Evolutionary conservation across 148 eudicot species (phyloP), one percentile per base, ranked within the genome.

Genomic region (Amaranthus hypochondriacus): DNA sequence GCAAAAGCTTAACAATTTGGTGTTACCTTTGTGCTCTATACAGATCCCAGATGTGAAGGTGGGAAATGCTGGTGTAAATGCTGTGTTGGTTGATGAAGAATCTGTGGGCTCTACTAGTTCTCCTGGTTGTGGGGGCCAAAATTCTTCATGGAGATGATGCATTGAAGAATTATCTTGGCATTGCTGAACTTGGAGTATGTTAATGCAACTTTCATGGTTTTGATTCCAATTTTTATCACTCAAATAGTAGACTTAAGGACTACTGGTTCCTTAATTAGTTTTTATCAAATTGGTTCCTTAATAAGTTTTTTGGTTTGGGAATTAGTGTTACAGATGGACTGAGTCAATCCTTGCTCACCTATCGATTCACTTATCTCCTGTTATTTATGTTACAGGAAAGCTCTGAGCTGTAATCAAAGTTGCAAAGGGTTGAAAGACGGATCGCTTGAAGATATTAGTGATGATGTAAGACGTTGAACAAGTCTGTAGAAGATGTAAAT

Each of bases 21-120:
- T 54, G 44, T 5, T 9, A 48, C 48, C 12, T 61, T 7, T 68
- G 55, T 47, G 43, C 56, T 69, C 60, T 68, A 48, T 76, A 78
- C 84, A 92, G 97, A 86, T 93, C 76, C 98, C 97, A 62, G 95
- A 93, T 82, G 88, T 67, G 63, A 87, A 89, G 77, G 81, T 79
- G 12, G 97, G 92, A 5, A 74, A 86, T 55, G 85, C 89, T 66
- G 73, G 77, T 71, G 85, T 93, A 73, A 90, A 87, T 77, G 98
- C 87, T 3, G 94, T 91, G 65, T 84, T 93, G 47, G 91, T 93
- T 57, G 98, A 93, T 55, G 92, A 88, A 70, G 94, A 89, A 51
- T 87, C 96, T 44, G 84, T 93, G 72, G 93, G 90, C 59, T 68
- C 73, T 1, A 89, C 21, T 78, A 53, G 48, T 62, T 48, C 81